Evolutionary conservation across 148 eudicot genomes (phyloP).

Genomic region (Rhododendron kiyosumense): DNA sequence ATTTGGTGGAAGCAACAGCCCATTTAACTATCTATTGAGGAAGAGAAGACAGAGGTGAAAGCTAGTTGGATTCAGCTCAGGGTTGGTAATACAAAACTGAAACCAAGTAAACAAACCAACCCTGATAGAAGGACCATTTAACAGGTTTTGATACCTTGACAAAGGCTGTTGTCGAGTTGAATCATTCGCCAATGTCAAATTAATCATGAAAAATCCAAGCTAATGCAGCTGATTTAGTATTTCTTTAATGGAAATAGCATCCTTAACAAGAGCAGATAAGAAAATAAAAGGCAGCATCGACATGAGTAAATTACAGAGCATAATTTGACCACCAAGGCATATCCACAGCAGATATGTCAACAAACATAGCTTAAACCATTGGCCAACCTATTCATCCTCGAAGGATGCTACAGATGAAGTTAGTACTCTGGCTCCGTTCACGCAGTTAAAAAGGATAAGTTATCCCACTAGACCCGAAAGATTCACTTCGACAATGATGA

Average conservation of each 20-base stretch:
- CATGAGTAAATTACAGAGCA: background rate
- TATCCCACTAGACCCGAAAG: background rate
- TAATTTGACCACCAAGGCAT: background rate
- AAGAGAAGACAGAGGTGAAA: background rate
- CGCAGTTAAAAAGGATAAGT: background rate
- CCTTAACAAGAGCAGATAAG: background rate
- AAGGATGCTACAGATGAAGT: slow-evolving; percentile 2
- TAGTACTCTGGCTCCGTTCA: background rate
- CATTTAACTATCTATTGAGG: background rate
- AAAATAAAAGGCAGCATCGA: background rate
- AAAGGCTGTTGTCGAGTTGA: background rate
- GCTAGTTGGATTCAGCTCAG: background rate
- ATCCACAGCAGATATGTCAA: background rate
- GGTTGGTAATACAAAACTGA: background rate
- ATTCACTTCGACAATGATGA: background rate
- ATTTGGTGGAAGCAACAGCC: background rate
- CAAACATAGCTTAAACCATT: slow-evolving; percentile 1
- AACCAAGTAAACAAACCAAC: slow-evolving; percentile 1
- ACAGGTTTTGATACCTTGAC: background rate
- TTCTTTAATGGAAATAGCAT: background rate
- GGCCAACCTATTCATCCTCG: background rate
- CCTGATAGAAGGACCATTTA: background rate
- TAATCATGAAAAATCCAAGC: background rate
- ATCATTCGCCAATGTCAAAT: background rate
- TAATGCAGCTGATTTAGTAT: background rate